Percentiles rank a stretch among this genome's conserved stretches.
These are phyloP conservation scores for Nicotiana noctiflora DNA, from an alignment of 257 asterid genomes.

Conservation along the genomic window DNA sequence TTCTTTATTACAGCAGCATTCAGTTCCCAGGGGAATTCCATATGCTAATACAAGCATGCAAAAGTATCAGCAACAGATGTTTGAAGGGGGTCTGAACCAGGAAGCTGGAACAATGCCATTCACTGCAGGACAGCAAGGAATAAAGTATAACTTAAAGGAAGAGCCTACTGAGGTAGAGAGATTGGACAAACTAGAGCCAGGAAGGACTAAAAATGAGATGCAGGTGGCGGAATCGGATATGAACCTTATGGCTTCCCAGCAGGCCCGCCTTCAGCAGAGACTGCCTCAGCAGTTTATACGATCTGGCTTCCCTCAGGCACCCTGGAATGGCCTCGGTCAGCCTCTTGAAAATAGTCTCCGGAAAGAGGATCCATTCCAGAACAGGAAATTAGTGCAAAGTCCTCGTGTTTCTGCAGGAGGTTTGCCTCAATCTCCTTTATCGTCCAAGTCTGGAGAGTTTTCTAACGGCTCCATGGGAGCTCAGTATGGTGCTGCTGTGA, in stretches of 20 bases:
- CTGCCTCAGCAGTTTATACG: conserved; percentile 58
- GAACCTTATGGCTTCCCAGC: conserved; percentile 50
- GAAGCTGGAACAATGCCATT: conserved; percentile 58
- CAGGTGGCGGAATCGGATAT: conserved; percentile 47
- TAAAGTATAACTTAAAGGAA: conserved; percentile 77
- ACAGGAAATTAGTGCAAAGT: conserved; percentile 77
- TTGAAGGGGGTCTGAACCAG: conserved; percentile 66
- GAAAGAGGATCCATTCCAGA: conserved; percentile 67
- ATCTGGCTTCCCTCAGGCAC: conserved; percentile 56
- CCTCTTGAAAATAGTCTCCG: conserved; percentile 60
- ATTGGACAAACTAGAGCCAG: conserved; percentile 50
- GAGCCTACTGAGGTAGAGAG: conserved; percentile 76
- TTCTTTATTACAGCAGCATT: conserved; percentile 58
- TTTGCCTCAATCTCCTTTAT: conserved; percentile 94
- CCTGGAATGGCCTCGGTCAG: conserved; percentile 73
- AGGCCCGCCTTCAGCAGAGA: conserved; percentile 67
- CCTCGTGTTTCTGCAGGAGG: conserved; percentile 92
- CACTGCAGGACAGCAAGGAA: conserved; percentile 63
- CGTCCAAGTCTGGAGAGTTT: conserved; percentile 91
- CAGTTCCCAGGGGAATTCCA: conserved; percentile 49
- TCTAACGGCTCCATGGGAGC: conserved; percentile 89
- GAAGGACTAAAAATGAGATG: conserved; percentile 40
- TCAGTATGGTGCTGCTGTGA: conserved; percentile 70
- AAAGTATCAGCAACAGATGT: conserved; percentile 58
- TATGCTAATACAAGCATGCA: conserved; percentile 55